Evolutionary conservation across 2,329 filamentous ascomycete genomes (phyloP).

Genomic region (Ophiostoma piceae): DNA sequence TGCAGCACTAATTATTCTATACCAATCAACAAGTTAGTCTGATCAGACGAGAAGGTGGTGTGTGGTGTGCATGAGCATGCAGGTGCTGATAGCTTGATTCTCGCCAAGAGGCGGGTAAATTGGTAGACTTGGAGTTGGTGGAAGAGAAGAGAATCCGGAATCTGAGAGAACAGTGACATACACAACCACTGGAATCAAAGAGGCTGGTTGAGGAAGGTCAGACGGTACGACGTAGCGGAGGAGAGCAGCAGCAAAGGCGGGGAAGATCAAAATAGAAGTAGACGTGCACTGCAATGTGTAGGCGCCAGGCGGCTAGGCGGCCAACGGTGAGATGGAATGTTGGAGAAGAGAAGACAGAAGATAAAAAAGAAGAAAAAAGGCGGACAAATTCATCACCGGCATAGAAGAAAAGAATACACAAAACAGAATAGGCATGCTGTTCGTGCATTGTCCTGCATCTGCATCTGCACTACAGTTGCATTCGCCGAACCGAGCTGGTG

Average conservation of each 20-base stretch:
- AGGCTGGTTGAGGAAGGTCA: background rate
- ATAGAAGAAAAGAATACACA: background rate
- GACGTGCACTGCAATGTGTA: background rate
- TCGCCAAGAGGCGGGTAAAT: conserved; percentile 13
- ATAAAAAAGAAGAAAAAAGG: too few species aligned
- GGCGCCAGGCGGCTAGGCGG: background rate
- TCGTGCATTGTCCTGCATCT: background rate
- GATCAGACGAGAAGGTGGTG: background rate
- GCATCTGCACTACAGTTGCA: too few species aligned
- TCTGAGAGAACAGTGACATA: background rate
- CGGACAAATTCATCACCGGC: too few species aligned
- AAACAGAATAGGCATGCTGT: background rate
- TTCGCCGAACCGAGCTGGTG: background rate
- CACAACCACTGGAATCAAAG: background rate
- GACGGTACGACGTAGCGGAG: background rate
- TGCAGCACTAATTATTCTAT: background rate
- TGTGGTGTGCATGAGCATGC: conserved; percentile 13
- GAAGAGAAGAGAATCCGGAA: background rate
- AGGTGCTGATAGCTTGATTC: conserved; percentile 14
- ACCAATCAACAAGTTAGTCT: background rate
- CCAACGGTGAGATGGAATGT: background rate
- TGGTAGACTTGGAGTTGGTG: background rate
- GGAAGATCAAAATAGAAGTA: background rate
- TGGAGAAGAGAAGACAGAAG: background rate
- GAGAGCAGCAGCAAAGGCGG: background rate